Base-by-base conservation (phyloP, 164 flowering plant genomes). In the Piper betle region DNA sequence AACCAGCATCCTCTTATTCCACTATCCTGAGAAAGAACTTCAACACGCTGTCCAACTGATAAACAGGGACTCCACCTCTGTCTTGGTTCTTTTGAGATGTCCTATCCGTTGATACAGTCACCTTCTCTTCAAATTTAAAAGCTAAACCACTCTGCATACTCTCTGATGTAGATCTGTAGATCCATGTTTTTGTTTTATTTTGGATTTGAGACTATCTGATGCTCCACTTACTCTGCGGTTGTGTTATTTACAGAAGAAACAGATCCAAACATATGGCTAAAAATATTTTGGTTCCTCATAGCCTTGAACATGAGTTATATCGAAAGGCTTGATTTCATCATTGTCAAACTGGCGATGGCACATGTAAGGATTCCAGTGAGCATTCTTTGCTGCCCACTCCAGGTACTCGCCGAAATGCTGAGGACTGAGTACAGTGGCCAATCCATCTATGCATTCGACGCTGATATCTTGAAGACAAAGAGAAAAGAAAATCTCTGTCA, bases 401-500 rank as follows among this genome's bases (percentile, higher is more conserved):
- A 69, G 37, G 65, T 67, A 80, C 65, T 79, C 86, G 69, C 81
- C 75, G 57, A 74, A 88, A 72, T 91, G 94, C 69, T 76, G 80
- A 50, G 88, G 88, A 73, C 82, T 78, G 66, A 91, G 87, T 57
- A 91, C 86, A 13, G 85, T 75, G 59, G 92, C 92, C 66, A 85
- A 62, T 68, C 96, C 96, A 91, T 91, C 96, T 63, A 91, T 80
- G 84, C 98, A 91, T 73, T 91, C 98, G 52, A 87, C 77, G 59
- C 84, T 86, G 75, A 91, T 84, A 85, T 82, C 86, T 86, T 91
- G 98, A 79, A 81, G 88, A 80, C 85, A 87, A 76, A 77, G 92
- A 85, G 98, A 84, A 79, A 78, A 88, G 85, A 85, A 88, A 82
- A 91, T 76, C 86, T 91, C 88, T 81, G 84, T 82, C 92, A 84